Conservation (phyloP, 805 yeast genomes). For the Ogataea degrootiae region DNA sequence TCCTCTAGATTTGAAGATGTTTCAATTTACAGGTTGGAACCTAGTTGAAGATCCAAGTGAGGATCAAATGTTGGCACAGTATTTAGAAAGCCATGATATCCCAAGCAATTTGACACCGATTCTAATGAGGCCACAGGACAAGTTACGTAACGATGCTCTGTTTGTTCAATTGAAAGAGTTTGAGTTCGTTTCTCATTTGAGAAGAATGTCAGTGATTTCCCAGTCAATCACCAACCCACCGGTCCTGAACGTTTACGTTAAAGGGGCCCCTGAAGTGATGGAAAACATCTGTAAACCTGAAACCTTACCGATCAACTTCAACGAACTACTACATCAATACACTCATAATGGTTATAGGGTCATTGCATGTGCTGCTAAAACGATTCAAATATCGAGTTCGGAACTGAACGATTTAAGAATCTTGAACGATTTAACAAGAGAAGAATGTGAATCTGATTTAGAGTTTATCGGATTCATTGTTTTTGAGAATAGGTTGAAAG, state of each 20-base stretch:
- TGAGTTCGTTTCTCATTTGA: conserved; percentile 78
- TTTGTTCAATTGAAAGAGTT: conserved; percentile 46
- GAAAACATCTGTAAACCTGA: conserved; percentile 66
- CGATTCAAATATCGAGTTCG: conserved; percentile 21
- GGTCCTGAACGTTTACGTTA: conserved; percentile 53
- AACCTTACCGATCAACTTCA: conserved; percentile 70
- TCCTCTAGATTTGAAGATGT: conserved; percentile 91
- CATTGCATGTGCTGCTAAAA: conserved; percentile 81
- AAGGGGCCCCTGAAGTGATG: conserved; percentile 98
- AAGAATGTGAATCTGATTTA: conserved; percentile 62
- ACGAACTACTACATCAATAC: conserved; percentile 70
- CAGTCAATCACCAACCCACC: conserved; percentile 35
- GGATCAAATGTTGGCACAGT: conserved; percentile 21
- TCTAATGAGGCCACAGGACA: conserved; percentile 40
- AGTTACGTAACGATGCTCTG: conserved; percentile 23
- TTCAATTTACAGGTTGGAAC: conserved; percentile 78
- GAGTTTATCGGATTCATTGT: conserved; percentile 83
- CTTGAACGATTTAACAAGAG: conserved; percentile 51
- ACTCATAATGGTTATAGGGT: conserved; percentile 95
- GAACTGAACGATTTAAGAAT: conserved; percentile 39
- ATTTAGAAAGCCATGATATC: conserved; percentile 25
- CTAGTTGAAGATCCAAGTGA: conserved; percentile 61
- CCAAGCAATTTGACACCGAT: conserved; percentile 42
- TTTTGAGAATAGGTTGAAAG: conserved; percentile 86
- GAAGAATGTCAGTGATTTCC: conserved; percentile 87